These are phyloP conservation scores for Backusella sp. DNA, from an alignment of 192 early-diverging fungal genomes.

Conservation along the genomic window DNA sequence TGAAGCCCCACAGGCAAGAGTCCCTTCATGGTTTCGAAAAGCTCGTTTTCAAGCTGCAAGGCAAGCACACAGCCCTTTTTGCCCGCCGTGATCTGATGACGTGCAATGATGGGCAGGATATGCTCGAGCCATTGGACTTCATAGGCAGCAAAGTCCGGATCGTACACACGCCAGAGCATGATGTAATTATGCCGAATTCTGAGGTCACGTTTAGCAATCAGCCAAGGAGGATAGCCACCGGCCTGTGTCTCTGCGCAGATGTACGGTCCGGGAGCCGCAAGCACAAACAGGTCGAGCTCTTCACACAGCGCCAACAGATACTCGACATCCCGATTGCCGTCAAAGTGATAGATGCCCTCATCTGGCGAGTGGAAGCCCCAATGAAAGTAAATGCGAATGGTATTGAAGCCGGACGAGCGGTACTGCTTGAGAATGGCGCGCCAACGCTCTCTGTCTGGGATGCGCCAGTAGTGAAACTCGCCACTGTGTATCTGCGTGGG, in stretches of 20 bases:
- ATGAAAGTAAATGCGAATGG: conserved; percentile 87
- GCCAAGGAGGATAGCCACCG: conserved; percentile 77
- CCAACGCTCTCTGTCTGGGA: conserved; percentile 71
- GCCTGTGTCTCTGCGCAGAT: conserved; percentile 81
- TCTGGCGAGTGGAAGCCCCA: conserved; percentile 86
- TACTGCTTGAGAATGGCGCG: conserved; percentile 64
- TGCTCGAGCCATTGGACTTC: conserved; percentile 75
- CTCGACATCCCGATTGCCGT: conserved; percentile 69
- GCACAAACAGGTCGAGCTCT: conserved; percentile 69
- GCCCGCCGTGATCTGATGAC: conserved; percentile 67
- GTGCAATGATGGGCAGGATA: conserved; percentile 72
- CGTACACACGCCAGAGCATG: conserved; percentile 67
- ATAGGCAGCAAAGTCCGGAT: conserved; percentile 64
- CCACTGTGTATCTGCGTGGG: conserved; percentile 65
- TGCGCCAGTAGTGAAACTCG: conserved; percentile 89
- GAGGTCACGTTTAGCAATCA: conserved; percentile 68
- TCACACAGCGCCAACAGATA: conserved; percentile 72
- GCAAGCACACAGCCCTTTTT: conserved; percentile 70
- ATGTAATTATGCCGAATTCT: conserved; percentile 70
- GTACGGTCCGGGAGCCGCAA: conserved; percentile 82
- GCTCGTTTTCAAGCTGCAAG: conserved; percentile 84
- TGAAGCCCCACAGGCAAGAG: conserved; percentile 71
- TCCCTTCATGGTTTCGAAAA: conserved; percentile 55
- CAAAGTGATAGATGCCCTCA: conserved; percentile 72
- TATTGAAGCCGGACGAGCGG: conserved; percentile 71